Percentiles rank a stretch among this genome's conserved stretches.
phyloP scores from a whole-genome alignment of 2,329 filamentous ascomycete genomes.

The Penicillium sp. region DNA sequence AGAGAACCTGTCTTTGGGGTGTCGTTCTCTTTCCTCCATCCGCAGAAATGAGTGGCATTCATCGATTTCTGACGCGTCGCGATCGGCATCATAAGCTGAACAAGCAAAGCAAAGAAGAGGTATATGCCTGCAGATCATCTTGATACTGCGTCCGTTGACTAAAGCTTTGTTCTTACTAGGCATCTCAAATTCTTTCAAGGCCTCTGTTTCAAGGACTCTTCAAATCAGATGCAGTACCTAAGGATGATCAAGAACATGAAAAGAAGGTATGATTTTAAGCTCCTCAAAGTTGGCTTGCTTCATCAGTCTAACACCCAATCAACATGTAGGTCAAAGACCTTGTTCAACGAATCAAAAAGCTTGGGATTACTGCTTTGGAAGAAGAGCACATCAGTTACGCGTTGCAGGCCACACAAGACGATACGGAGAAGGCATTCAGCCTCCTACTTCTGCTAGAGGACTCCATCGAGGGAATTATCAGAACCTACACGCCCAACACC shows the following conservation, averaged over 20 bases:
- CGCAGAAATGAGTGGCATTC: slow-evolving; percentile 42
- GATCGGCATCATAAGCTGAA: slow-evolving; percentile 34
- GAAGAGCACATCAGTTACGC: slow-evolving; percentile 64
- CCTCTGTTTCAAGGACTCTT: slow-evolving; percentile 36
- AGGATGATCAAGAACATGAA: slow-evolving; percentile 30
- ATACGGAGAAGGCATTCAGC: slow-evolving; percentile 71
- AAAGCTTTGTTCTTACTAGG: slow-evolving; percentile 18
- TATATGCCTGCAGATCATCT: slow-evolving; percentile 6
- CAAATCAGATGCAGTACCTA: slow-evolving; percentile 23
- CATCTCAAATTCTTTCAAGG: slow-evolving; percentile 24
- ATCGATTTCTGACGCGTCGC: slow-evolving; percentile 42
- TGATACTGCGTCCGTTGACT: slow-evolving; percentile 1
- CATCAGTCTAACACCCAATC: slow-evolving; percentile 12
- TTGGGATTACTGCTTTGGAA: slow-evolving; percentile 57
- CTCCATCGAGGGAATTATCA: slow-evolving; percentile 75
- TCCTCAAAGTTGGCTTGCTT: not conserved
- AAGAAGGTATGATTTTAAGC: slow-evolving; percentile 33
- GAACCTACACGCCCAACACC: slow-evolving; percentile 68
- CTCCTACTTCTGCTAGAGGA: slow-evolving; percentile 76
- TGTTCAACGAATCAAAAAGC: slow-evolving; percentile 51
- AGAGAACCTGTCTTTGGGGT: not conserved
- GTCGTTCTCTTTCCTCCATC: not conserved
- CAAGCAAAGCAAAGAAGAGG: slow-evolving; percentile 38
- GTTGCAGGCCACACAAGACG: slow-evolving; percentile 63
- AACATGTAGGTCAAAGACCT: slow-evolving; percentile 51